These are phyloP conservation scores for Cadophora sp. DNA, from an alignment of 2,329 filamentous ascomycete genomes.

Conservation along the genomic window DNA sequence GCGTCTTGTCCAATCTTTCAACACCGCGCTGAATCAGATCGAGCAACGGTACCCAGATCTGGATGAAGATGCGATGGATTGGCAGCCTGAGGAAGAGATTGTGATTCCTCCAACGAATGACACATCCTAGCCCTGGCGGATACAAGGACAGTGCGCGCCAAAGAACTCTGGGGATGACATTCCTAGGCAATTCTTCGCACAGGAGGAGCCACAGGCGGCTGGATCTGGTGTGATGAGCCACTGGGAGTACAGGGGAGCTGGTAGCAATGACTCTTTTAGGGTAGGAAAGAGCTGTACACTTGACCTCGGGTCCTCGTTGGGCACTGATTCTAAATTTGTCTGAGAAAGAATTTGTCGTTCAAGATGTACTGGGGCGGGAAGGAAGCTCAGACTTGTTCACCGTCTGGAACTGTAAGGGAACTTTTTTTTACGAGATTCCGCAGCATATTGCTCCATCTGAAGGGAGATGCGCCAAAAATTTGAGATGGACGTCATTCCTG, in stretches of 20 bases:
- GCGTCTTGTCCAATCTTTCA: slow-evolving; percentile 18
- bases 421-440: too few relatives aligned
- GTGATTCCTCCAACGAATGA: slow-evolving; percentile 24
- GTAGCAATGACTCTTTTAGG: too few relatives aligned
- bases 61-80: slow-evolving; percentile 39
- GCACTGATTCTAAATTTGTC: neutral
- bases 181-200: neutral
- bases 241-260: too few relatives aligned
- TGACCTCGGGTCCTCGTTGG: too few relatives aligned
- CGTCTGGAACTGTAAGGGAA: too few relatives aligned
- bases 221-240: too few relatives aligned
- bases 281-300: too few relatives aligned
- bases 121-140: neutral
- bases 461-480: too few relatives aligned
- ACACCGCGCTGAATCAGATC: slow-evolving; percentile 23
- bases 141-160: neutral
- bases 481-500: too few relatives aligned
- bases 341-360: neutral
- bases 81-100: slow-evolving; percentile 33
- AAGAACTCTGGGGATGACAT: neutral
- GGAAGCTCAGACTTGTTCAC: too few relatives aligned
- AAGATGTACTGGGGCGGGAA: too few relatives aligned
- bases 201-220: neutral
- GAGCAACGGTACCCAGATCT: slow-evolving; percentile 37
- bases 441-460: too few relatives aligned